Evolutionary conservation across 768 basidiomycete species (phyloP).

Genomic region (Lanmaoa pseudosensibilis): DNA sequence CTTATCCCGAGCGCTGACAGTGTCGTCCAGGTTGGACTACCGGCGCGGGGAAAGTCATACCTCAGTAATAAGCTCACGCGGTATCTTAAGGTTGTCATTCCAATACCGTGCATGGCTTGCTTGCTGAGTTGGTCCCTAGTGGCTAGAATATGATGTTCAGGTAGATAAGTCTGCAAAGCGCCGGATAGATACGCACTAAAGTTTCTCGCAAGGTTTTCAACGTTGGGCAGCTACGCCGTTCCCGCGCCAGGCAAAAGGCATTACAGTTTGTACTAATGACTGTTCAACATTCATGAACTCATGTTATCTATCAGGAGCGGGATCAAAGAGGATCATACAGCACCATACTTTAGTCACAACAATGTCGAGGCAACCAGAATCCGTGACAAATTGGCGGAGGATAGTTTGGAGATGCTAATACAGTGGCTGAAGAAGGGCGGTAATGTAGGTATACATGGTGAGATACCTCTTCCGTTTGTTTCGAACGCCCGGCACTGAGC

Average conservation of each 20-base stretch:
- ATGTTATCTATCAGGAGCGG: constrained; percentile 54
- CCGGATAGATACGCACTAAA: not conserved
- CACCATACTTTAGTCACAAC: constrained; percentile 84
- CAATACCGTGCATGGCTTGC: constrained; percentile 1
- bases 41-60: constrained; percentile 98
- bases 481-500: not conserved
- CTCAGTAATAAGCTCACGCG: constrained; percentile 97
- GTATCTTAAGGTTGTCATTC: constrained; percentile 75
- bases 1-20: not conserved
- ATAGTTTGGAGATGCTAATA: constrained; percentile 93
- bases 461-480: constrained; percentile 14
- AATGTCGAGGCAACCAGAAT: constrained; percentile 74
- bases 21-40: constrained; percentile 76
- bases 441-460: constrained; percentile 97
- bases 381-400: constrained; percentile 83
- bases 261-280: constrained; percentile 50
- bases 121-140: constrained; percentile 49
- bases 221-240: constrained; percentile 90
- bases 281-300: not conserved
- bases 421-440: constrained; percentile 93
- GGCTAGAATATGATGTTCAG: constrained; percentile 98
- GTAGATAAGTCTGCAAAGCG: constrained; percentile 35
- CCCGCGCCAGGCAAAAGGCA: constrained; percentile 79
- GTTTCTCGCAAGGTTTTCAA: constrained; percentile 78
- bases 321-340: constrained; percentile 87